A percentile compares a stretch with the other conserved stretches of the same genome.
Conservation (phyloP, 106 monocot genomes). For the Ottelia alismoides region DNA sequence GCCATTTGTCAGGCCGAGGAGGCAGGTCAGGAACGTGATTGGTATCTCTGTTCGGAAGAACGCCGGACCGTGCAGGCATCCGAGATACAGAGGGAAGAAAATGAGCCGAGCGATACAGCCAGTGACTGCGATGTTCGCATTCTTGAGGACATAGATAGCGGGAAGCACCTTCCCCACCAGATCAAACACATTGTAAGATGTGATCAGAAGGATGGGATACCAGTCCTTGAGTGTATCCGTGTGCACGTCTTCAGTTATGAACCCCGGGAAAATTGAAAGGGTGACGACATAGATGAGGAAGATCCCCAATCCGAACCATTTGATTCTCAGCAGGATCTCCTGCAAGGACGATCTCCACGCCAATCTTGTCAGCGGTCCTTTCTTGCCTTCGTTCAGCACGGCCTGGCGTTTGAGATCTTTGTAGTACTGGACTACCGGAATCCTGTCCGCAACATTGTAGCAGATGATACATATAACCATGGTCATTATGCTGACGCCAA, state of each 20-base stretch:
- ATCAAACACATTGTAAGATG: conserved; percentile 11
- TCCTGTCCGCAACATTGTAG: conserved; percentile 9
- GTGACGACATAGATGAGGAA: conserved; percentile 11
- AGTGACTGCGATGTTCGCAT: not conserved
- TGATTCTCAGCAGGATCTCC: conserved; percentile 6
- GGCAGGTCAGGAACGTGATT: conserved; percentile 5
- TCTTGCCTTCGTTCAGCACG: not conserved
- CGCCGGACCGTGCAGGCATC: conserved; percentile 6
- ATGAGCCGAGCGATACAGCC: conserved; percentile 4
- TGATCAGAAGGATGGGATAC: conserved; percentile 11
- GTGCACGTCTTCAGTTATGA: conserved; percentile 9
- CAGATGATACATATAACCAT: conserved; percentile 5
- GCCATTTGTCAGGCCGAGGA: conserved; percentile 12
- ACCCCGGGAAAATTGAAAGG: conserved; percentile 12
- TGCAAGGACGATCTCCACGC: conserved; percentile 12
- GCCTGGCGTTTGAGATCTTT: conserved; percentile 5
- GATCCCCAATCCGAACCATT: conserved; percentile 8
- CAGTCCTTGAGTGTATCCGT: conserved; percentile 7
- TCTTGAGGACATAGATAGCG: conserved; percentile 2
- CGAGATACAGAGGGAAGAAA: conserved; percentile 8
- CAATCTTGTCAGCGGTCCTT: not conserved
- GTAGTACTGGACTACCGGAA: conserved; percentile 13
- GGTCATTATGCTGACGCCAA: conserved; percentile 6
- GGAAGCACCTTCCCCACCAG: conserved; percentile 10
- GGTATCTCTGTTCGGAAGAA: conserved; percentile 11